A percentile compares a stretch with the other conserved stretches of the same genome.
Evolutionary conservation across 352 stramenopile genomes (phyloP).

Genomic region (Globisporangium iwayamae): DNA sequence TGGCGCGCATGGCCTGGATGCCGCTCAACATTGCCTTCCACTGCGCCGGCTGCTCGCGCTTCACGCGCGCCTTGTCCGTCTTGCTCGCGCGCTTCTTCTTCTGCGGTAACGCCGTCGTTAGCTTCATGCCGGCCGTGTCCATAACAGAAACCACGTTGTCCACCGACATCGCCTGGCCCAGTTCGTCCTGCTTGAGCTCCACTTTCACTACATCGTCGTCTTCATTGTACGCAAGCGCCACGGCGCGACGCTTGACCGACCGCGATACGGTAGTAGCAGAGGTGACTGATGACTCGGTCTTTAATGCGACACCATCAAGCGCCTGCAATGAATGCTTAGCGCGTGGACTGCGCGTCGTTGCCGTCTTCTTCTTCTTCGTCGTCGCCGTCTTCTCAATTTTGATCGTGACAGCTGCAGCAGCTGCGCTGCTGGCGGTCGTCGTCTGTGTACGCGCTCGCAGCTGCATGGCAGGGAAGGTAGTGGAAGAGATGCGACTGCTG

Average conservation of each 20-base stretch:
- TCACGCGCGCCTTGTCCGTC: slow-evolving; percentile 14
- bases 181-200: slow-evolving; percentile 1
- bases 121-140: slow-evolving; percentile 16
- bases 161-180: not conserved
- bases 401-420: not conserved
- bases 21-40: slow-evolving; percentile 59
- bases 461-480: not conserved
- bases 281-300: not conserved
- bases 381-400: not conserved
- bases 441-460: slow-evolving; percentile 5
- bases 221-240: not conserved
- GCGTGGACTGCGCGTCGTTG: not conserved
- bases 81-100: slow-evolving; percentile 25
- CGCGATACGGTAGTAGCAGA: not conserved
- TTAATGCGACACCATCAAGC: not conserved
- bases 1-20: slow-evolving; percentile 69
- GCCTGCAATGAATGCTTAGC: not conserved
- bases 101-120: no score
- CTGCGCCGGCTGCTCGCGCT: slow-evolving; percentile 22
- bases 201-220: not conserved
- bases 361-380: slow-evolving; percentile 1
- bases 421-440: not conserved
- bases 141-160: not conserved
- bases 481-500: not conserved
- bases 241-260: not conserved